Base-by-base conservation (phyloP, 129 eudicot genomes). In the Ambrosia artemisiifolia region DNA sequence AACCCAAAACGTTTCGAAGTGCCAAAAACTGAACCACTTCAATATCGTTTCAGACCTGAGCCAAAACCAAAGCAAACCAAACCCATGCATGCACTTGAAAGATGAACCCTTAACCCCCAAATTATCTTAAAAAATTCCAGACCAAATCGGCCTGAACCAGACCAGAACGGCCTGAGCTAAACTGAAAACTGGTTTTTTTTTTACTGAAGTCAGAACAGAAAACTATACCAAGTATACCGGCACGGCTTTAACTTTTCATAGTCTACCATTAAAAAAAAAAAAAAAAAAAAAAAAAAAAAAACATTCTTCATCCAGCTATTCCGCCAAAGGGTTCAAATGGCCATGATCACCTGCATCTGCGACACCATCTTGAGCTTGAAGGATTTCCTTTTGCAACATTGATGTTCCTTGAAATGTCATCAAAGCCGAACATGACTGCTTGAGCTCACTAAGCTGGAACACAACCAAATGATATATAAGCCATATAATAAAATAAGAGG, bases 391-490 rank as follows among this genome's bases (percentile, higher is more conserved):
- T 64, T 86, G 91, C 61, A 94, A 80, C 97, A 90, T 94, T 62
- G 83, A 78, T 36, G 98, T 90, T 55, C 95, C 98, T 81, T 87
- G 71, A 32, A 90, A 94, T 51, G 80, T 77, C 48, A 94, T 70
- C 92, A 94, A 80, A 67, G 84, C 90, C 82, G 87, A 88, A 71
- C 89, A 94, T 56, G 28, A 79, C 71, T 74, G 82, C 73, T 81
- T 81, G 70, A 84, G 75, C 54, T 79, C 77, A 11, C 55, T 55
- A 51, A 90, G 85, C 98, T 94, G 91, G 74, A 80, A 79, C 59
- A 66, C 66, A 69, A 32, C 33, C 44, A 75, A n/a, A 75, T 3
- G 28, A 63, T 1, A 72, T 9, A 11, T 5, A 62, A 63, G 43
- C 34, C 48, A 38, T 3, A 18, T 7, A n/a, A 36, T 12, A 4